Evolutionary conservation across 1,284 basidiomycete genomes (phyloP).

Genomic region (Porodaedalea pini): DNA sequence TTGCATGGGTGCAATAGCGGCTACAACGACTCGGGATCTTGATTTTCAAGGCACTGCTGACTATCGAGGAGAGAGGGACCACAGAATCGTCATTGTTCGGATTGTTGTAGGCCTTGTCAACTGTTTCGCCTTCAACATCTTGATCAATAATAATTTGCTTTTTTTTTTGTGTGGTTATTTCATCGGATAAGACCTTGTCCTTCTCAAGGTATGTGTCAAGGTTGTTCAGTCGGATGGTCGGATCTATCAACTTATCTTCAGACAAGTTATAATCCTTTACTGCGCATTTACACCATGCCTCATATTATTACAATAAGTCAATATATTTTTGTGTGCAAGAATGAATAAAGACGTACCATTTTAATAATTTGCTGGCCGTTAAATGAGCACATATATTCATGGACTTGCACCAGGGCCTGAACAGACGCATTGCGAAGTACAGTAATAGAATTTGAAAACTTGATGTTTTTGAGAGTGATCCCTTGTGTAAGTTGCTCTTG

Average conservation of each 20-base stretch:
- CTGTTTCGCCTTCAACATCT: background rate
- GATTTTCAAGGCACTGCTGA: background rate
- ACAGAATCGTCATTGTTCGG: background rate
- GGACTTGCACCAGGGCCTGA: conserved; percentile 23
- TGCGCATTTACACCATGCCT: conserved; percentile 1
- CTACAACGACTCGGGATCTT: background rate
- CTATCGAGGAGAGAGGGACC: background rate
- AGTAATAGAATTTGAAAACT: conserved; percentile 18
- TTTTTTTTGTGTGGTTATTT: background rate
- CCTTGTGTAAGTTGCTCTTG: conserved; percentile 4
- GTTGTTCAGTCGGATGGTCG: background rate
- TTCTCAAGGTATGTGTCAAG: background rate
- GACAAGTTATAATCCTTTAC: background rate
- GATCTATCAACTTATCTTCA: background rate
- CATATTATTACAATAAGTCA: background rate
- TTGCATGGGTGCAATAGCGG: background rate
- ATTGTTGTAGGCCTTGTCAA: background rate
- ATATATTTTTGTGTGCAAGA: too few relatives aligned
- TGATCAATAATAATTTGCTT: background rate
- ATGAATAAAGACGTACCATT: too few relatives aligned
- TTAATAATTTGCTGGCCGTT: background rate
- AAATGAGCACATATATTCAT: background rate
- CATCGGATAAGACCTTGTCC: background rate
- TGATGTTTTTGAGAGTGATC: conserved; percentile 12
- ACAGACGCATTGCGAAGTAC: conserved; percentile 22